A percentile compares a stretch with the other conserved stretches of the same genome.
Evolutionary conservation across 2,329 filamentous ascomycete species (phyloP).

Genomic region (Hirsutella rhossiliensis): DNA sequence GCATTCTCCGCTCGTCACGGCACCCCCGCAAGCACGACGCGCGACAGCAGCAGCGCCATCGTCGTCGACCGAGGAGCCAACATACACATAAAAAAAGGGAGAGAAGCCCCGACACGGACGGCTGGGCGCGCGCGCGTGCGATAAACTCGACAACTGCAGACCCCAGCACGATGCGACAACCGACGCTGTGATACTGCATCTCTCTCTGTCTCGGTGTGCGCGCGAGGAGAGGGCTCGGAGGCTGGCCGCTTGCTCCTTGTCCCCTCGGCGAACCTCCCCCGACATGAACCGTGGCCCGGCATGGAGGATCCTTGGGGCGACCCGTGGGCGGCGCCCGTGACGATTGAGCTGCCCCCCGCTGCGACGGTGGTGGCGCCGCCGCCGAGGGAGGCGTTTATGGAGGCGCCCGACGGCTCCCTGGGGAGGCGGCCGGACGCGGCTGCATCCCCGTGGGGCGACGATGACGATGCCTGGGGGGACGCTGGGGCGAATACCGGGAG

Average conservation of each 20-base stretch:
- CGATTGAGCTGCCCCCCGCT: conserved; percentile 23
- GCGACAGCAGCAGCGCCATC: no score
- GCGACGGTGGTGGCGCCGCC: conserved; percentile 19
- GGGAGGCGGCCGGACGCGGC: conserved; percentile 10
- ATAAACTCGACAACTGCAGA: not conserved
- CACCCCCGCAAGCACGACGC: no score
- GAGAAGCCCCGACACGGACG: not conserved
- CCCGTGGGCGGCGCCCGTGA: conserved; percentile 37
- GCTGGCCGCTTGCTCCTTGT: not conserved
- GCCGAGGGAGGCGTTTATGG: conserved; percentile 19
- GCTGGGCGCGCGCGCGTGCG: not conserved
- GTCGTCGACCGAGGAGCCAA: not conserved
- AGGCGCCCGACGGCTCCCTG: conserved; percentile 9
- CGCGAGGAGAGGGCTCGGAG: not conserved
- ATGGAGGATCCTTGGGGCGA: conserved; percentile 56
- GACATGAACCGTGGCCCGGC: conserved; percentile 21
- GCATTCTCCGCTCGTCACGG: no score
- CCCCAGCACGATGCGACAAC: not conserved
- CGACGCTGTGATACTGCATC: not conserved
- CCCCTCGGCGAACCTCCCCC: conserved; percentile 1
- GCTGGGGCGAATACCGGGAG: not conserved
- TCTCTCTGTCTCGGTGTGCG: not conserved
- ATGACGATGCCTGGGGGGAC: conserved; percentile 20
- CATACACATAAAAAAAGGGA: not conserved
- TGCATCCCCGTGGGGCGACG: conserved; percentile 15